A percentile compares a stretch with the other conserved stretches of the same genome.
phyloP scores from a whole-genome alignment of 371 early-diverging fungal species.

The Nematocida sp. region DNA sequence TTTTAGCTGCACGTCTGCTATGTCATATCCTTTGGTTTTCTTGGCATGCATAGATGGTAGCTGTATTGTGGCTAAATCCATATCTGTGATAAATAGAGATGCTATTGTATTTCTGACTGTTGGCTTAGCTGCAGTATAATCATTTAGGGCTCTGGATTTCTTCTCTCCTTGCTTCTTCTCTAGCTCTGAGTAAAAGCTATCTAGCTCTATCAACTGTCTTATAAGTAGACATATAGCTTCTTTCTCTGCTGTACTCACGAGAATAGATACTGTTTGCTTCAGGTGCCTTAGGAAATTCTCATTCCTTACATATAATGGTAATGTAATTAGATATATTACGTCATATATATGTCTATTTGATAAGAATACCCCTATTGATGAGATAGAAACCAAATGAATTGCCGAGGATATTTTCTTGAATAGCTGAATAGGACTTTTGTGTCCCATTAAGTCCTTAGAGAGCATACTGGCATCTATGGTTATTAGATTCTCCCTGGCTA shows the following conservation, averaged over 20 bases:
- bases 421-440: not conserved
- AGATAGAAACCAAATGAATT: not conserved
- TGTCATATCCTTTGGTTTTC: conserved; percentile 12
- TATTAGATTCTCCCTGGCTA: conserved; percentile 2
- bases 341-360: conserved; percentile 19
- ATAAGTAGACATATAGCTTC: conserved; percentile 22
- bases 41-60: not conserved
- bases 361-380: conserved; percentile 8
- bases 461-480: not conserved
- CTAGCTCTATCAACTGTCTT: conserved; percentile 37
- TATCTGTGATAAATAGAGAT: conserved; percentile 46
- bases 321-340: conserved; percentile 31
- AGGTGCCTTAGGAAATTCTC: conserved; percentile 3
- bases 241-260: conserved; percentile 21
- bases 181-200: conserved; percentile 38
- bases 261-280: conserved; percentile 1
- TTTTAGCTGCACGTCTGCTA: not conserved
- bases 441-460: conserved; percentile 11
- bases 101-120: conserved; percentile 35
- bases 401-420: conserved; percentile 12
- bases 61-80: not conserved
- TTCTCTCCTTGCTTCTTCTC: conserved; percentile 17
- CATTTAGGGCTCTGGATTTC: not conserved
- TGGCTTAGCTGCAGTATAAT: conserved; percentile 16
- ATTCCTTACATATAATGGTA: conserved; percentile 21